phyloP scores from a whole-genome alignment of 441 rosid species.

The Erodium texanum region DNA sequence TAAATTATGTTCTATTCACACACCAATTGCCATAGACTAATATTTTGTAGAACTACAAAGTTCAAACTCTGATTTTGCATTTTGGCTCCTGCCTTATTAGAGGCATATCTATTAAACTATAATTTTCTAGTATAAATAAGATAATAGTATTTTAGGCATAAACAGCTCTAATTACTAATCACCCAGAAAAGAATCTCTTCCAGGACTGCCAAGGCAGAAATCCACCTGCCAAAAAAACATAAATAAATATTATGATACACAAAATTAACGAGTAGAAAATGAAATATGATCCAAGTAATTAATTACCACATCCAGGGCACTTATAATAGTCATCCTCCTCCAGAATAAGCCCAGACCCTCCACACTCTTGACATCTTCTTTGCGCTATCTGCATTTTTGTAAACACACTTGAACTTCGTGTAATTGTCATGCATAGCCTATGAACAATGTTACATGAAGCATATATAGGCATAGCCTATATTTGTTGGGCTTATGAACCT shows the following conservation, averaged over 20 bases:
- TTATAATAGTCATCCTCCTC: constrained; percentile 42
- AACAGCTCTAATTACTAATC: no score
- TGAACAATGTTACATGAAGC: no score
- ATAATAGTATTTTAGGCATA: no score
- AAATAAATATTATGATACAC: neutral
- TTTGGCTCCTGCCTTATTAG: no score
- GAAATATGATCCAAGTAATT: neutral
- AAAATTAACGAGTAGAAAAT: neutral
- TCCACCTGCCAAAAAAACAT: constrained; percentile 43
- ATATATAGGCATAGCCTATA: no score
- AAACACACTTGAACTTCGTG: no score
- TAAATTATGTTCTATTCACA: neutral
- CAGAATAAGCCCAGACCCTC: constrained; percentile 61
- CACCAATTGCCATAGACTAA: neutral
- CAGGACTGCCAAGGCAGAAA: constrained; percentile 94
- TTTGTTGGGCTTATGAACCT: no score
- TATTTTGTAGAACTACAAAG: no score
- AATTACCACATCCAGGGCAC: constrained; percentile 59
- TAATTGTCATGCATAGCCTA: no score
- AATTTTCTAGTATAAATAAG: no score
- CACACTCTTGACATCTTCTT: constrained; percentile 56
- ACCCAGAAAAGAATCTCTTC: constrained; percentile 84
- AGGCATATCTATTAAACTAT: no score
- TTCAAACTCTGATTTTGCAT: no score
- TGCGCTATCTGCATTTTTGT: constrained; percentile 52